These are phyloP conservation scores for Rhodofomes roseus DNA, from an alignment of 1,284 basidiomycete genomes.

Conservation along the genomic window DNA sequence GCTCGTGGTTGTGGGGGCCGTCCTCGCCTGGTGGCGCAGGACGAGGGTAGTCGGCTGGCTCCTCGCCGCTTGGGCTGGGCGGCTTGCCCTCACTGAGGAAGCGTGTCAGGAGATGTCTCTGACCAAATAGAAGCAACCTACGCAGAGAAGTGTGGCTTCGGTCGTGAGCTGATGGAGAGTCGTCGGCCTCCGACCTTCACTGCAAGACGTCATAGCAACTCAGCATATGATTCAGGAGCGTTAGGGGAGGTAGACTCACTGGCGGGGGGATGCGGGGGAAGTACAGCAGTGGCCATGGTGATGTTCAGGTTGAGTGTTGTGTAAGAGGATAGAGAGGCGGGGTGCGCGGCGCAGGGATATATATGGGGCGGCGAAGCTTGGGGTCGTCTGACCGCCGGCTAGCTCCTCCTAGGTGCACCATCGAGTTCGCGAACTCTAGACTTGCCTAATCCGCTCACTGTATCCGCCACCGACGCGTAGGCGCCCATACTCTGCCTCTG, in stretches of 20 bases:
- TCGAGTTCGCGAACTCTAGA: background rate
- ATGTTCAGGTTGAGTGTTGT: background rate
- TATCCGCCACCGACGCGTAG: background rate
- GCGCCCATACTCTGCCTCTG: background rate
- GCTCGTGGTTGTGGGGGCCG: conserved; percentile 37
- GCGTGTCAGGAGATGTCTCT: background rate
- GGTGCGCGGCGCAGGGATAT: background rate
- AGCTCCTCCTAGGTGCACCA: background rate
- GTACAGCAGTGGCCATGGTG: conserved; percentile 13
- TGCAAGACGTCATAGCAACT: conserved; percentile 20
- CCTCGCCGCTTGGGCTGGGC: conserved; percentile 20
- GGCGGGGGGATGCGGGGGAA: conserved; percentile 29
- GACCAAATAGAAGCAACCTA: conserved; percentile 24
- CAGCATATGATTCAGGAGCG: background rate
- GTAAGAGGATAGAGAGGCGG: background rate
- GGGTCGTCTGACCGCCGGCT: conserved; percentile 1
- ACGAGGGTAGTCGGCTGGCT: conserved; percentile 56
- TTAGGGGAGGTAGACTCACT: conserved; percentile 12
- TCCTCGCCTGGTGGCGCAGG: conserved; percentile 47
- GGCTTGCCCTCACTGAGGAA: conserved; percentile 25
- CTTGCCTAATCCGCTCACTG: conserved; percentile 2
- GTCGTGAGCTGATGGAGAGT: conserved; percentile 44
- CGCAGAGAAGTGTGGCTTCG: conserved; percentile 31
- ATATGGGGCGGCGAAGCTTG: background rate
- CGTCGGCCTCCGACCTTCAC: conserved; percentile 67